phyloP scores from a whole-genome alignment of 148 eudicot genomes.

The Persicaria maculosa region DNA sequence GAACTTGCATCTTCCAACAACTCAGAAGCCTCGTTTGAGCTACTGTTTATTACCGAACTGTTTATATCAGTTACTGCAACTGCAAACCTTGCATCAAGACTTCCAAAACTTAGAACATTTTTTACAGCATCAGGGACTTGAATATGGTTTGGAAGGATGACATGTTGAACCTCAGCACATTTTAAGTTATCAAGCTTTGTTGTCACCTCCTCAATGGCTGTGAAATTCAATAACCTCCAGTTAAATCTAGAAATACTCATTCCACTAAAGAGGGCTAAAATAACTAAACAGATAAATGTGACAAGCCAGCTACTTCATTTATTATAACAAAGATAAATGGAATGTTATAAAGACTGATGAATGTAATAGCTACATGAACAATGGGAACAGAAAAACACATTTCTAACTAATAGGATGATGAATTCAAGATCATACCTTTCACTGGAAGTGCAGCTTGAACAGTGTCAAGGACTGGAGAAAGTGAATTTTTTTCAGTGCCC shows the following conservation, averaged over 20 bases:
- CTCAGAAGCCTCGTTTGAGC: conserved; percentile 19
- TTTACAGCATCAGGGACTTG: conserved; percentile 64
- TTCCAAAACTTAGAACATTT: conserved; percentile 59
- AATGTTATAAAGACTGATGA: neutral
- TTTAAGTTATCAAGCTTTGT: conserved; percentile 40
- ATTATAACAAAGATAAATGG: neutral
- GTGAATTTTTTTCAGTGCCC: conserved; percentile 17
- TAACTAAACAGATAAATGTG: too few relatives aligned
- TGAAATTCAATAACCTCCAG: conserved; percentile 12
- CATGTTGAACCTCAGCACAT: conserved; percentile 36
- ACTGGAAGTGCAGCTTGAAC: conserved; percentile 15
- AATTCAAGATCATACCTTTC: conserved; percentile 17
- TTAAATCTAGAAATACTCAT: neutral
- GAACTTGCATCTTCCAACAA: conserved; percentile 22
- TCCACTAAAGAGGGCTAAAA: too few relatives aligned
- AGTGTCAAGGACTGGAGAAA: conserved; percentile 9
- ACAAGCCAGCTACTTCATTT: too few relatives aligned
- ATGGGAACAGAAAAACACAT: too few relatives aligned
- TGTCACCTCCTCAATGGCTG: conserved; percentile 31
- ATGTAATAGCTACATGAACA: neutral
- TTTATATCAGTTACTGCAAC: conserved; percentile 11
- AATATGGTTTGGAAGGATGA: conserved; percentile 62
- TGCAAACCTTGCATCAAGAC: conserved; percentile 39
- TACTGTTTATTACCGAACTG: conserved; percentile 14
- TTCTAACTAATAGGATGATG: neutral